Base-by-base conservation (phyloP, 768 basidiomycete species). In the Rhizopogon roseolus region DNA sequence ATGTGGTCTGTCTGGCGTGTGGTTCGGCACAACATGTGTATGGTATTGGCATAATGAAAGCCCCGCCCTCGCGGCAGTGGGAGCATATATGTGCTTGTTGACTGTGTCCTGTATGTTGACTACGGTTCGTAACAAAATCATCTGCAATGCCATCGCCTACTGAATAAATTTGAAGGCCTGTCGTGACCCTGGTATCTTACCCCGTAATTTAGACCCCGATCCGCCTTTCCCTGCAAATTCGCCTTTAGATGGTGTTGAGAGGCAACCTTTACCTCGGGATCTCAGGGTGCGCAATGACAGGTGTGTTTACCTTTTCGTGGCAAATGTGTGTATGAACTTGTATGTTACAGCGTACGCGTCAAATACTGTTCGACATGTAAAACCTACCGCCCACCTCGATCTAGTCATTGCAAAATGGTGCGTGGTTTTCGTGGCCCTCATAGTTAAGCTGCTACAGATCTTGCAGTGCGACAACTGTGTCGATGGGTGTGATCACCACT, bases 371-470 rank as follows among this genome's bases (percentile, higher is more conserved):
- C 86, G 32, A 98, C 94, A 11, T 99, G 96, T 70, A 81, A 82
- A 62, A 93, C 83, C 2, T 99, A 98, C 65, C 84, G 96, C 17
- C 93, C 96, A 6, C 96, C 96, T 4, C 76, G 96, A 57, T 89
- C 93, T 17, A 96, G 91, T 64, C 96, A 99, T 69, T 99, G 96
- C 68, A 92, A 94, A 67, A 81, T 97, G 82, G 93, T 92, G 60
- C 64, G 78, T 68, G 9, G 11, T 37, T n/a, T n/a, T 32, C 46
- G 11, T 17, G 22, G 14, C 28, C 29, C 32, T 46, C 17, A 37
- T 27, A n/a, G 14, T 42, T 37, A 10, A 22, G 10, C 27, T 22
- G 13, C 22, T 29, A 25, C 54, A 66, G 43, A 55, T 41, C 42
- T 11, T 25, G 2, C 60, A 95, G 89, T 99, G 96, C 66, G 93